Evolutionary conservation across 2,329 filamentous ascomycete genomes (phyloP), one percentile per base, ranked within the genome.

Genomic region (Paecilomyces sp.): DNA sequence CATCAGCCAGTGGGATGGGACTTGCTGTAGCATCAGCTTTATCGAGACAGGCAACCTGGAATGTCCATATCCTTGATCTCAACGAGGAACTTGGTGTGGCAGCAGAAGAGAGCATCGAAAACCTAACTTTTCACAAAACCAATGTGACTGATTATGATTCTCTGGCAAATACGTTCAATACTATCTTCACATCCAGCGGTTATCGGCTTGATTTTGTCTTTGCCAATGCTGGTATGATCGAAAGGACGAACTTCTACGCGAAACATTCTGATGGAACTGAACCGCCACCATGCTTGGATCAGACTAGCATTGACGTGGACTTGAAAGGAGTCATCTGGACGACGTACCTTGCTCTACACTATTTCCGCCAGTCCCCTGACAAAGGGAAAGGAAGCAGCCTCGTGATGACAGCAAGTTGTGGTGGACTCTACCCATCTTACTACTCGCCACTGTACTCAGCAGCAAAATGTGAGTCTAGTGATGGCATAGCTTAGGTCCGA

Each of bases 201-300:
- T n/a, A 41, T 41, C 66, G 73, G 2, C 54, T 81, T 15, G 79
- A 81, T 67, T 79, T 81, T 61, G 78, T 81, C 34, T 81, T 78
- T 62, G 79, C 77, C 15, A 81, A 81, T 58, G 79, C 79, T 0
- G 79, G 79, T 1, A 72, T 80, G 24, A 68, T 79, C 7, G 77
- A 80, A 57, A 66, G 70, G 18, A 64, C 70, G 58, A 77, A 76
- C 58, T 79, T 79, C 66, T 79, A 75, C 63, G 69, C 68, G 52
- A 66, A 62, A 7, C 70, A 75, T 56, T 60, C 61, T 2, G 63
- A 60, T 3, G 54, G 58, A 4, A 64, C 64, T 12, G 62, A 67
- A 6, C 65, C 73, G 4, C 63, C 70, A 5, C 62, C 65, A n/a
- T 63, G 63, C 55, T 75, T 78, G 1, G 65, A 69, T 13, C 70